Base-by-base conservation (phyloP, 2,329 filamentous ascomycete species). In the Blastomyces percursus region DNA sequence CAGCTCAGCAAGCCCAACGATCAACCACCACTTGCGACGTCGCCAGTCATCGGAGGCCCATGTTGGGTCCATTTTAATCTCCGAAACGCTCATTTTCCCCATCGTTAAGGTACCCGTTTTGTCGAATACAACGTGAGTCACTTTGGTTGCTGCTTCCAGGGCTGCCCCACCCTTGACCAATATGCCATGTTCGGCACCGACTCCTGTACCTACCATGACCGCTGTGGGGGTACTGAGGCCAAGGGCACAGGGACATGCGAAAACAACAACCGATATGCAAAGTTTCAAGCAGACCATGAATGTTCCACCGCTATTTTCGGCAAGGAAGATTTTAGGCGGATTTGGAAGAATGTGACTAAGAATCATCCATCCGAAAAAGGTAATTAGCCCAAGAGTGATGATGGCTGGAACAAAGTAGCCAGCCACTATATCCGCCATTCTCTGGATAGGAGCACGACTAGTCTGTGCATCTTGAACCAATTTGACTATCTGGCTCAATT, bases 391-490 rank as follows among this genome's bases (percentile, higher is more conserved):
- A 2, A 99, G 86, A 19, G 86, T 78, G 66, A 97, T 86, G 70
- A 99, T 96, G 16, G 86, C 83, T 0, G 94, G 94, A 1, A 99
- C 90, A 70, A 99, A 99, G 74, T 94, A 94, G 16, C 94, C 93
- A 19, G 94, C 92, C 54, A 99, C 85, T 2, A 84, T 86, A 75
- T 99, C 94, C 3, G 92, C 94, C 71, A 97, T 84, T 54, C 90
- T 86, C 74, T 99, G 94, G 64, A 99, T 99, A 0, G 94, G 94
- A 8, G 94, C 94, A 48, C 94, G 86, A 60, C 86, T 93, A 2
- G 93, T 97, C 75, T 99, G 94, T 2, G 94, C 94, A 73, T 96
- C 91, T 75, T 99, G 94, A 0, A 99, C 94, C n/a, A 97, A 84
- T 75, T 93, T 94, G 66, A 99, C 94, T 67, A 99, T 99, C 76